Percentiles rank a stretch among this genome's conserved stretches.
Conservation (phyloP, 768 basidiomycete genomes). For the Collybia sordida region DNA sequence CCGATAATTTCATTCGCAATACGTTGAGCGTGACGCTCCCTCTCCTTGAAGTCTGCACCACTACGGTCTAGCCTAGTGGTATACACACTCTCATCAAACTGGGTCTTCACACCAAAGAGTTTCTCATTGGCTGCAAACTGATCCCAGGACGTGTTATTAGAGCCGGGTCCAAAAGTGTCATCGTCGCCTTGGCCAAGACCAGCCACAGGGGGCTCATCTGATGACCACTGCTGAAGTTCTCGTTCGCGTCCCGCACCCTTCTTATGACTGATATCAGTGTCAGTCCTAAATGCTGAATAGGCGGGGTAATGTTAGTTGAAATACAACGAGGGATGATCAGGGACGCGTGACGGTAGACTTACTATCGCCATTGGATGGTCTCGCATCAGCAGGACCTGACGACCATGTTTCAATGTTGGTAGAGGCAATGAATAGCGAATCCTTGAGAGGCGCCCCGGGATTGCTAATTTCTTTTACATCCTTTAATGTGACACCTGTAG, state of each 20-base stretch:
- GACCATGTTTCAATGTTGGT: conserved; percentile 73
- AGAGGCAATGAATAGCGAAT: conserved; percentile 65
- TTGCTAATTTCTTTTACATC: conserved; percentile 73
- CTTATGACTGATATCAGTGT: conserved; percentile 72
- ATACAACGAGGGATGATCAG: conserved; percentile 1
- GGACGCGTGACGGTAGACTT: conserved; percentile 28
- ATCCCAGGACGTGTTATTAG: conserved; percentile 66
- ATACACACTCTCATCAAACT: conserved; percentile 92
- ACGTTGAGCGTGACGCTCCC: conserved; percentile 82
- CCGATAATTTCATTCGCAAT: conserved; percentile 91
- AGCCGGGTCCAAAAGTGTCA: conserved; percentile 62
- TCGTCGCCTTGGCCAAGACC: conserved; percentile 52
- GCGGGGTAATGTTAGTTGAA: conserved; percentile 6
- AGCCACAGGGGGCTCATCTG: conserved; percentile 34
- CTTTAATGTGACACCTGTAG: conserved; percentile 69
- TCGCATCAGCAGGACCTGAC: conserved; percentile 73
- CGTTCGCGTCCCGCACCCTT: conserved; percentile 58
- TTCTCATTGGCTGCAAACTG: conserved; percentile 94
- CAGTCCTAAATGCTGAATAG: conserved; percentile 73
- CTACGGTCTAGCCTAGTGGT: conserved; percentile 90
- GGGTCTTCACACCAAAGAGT: conserved; percentile 87
- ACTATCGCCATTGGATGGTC: conserved; percentile 72
- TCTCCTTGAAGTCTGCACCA: conserved; percentile 84
- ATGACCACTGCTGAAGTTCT: conserved; percentile 79
- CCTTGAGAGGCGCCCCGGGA: conserved; percentile 69